Percentiles rank a stretch among this genome's conserved stretches.
Evolutionary conservation across 179 eudicot species (phyloP).

Genomic region (Heliamphora pulchella): DNA sequence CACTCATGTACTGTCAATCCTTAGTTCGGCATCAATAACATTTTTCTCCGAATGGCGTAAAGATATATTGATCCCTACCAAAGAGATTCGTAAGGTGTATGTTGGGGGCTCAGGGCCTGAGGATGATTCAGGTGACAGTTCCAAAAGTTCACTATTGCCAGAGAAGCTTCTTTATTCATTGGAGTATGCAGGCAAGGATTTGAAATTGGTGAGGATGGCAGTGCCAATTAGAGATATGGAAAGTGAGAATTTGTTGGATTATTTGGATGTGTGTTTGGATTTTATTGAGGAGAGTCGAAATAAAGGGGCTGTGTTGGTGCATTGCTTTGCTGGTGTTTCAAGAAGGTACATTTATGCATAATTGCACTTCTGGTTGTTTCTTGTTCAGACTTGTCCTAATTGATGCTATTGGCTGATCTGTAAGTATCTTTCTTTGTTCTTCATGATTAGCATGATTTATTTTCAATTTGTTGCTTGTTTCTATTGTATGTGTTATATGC

Average conservation of each 20-base stretch:
- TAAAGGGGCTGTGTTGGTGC: constrained; percentile 75
- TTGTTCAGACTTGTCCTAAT: neutral
- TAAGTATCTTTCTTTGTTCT: neutral
- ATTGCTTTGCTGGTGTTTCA: constrained; percentile 98
- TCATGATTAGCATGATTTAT: neutral
- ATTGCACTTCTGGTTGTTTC: neutral
- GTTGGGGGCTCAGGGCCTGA: constrained; percentile 31
- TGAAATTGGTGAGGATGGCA: constrained; percentile 82
- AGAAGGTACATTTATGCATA: constrained; percentile 51
- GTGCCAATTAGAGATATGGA: constrained; percentile 87
- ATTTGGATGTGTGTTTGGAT: constrained; percentile 80
- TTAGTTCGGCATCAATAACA: constrained; percentile 76
- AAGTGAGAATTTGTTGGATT: constrained; percentile 82
- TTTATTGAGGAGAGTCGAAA: constrained; percentile 69
- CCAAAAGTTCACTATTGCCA: constrained; percentile 33
- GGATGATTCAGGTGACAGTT: constrained; percentile 25
- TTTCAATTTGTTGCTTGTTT: neutral
- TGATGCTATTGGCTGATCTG: neutral
- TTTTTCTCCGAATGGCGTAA: constrained; percentile 81
- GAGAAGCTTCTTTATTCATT: constrained; percentile 57
- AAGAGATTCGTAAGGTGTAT: constrained; percentile 65
- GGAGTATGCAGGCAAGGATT: constrained; percentile 87
- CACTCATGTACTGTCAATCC: constrained; percentile 64
- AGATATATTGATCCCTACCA: constrained; percentile 42
- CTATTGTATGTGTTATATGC: neutral